These are phyloP conservation scores for Oemleria cerasiformis DNA, from an alignment of 306 rosid species.

Conservation along the genomic window DNA sequence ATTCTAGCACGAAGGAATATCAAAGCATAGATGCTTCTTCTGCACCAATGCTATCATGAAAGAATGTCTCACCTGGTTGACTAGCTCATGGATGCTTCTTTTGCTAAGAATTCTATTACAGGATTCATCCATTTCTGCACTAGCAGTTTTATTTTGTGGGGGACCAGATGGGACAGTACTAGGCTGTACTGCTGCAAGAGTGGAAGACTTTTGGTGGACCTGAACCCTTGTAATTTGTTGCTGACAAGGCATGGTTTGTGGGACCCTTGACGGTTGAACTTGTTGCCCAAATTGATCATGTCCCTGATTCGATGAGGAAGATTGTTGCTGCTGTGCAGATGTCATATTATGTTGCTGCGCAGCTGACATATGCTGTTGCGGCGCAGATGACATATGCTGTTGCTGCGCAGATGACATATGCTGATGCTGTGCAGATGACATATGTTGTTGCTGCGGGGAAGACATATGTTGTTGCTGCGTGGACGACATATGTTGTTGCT, in stretches of 20 bases:
- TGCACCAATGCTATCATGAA: background rate
- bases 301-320: constrained; percentile 54
- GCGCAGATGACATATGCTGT: background rate
- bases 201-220: constrained; percentile 52
- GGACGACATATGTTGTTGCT: background rate
- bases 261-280: constrained; percentile 53
- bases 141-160: constrained; percentile 43
- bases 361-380: background rate
- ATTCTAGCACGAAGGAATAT: background rate
- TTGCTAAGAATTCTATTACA: constrained; percentile 77
- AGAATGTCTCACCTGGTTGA: constrained; percentile 58
- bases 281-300: constrained; percentile 69
- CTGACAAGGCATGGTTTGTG: constrained; percentile 58
- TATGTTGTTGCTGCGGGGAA: background rate
- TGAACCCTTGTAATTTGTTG: constrained; percentile 65
- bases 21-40: background rate
- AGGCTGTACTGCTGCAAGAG: constrained; percentile 54
- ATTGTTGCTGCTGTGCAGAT: constrained; percentile 40
- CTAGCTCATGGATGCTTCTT: constrained; percentile 86
- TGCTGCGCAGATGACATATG: background rate
- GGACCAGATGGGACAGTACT: constrained; percentile 40
- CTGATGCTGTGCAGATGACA: background rate
- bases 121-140: constrained; percentile 62
- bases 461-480: constrained; percentile 23
- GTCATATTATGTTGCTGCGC: constrained; percentile 29